A percentile compares a stretch with the other conserved stretches of the same genome.
These are phyloP conservation scores for Fomitopsis palustris DNA, from an alignment of 1,284 basidiomycete species.

Conservation along the genomic window DNA sequence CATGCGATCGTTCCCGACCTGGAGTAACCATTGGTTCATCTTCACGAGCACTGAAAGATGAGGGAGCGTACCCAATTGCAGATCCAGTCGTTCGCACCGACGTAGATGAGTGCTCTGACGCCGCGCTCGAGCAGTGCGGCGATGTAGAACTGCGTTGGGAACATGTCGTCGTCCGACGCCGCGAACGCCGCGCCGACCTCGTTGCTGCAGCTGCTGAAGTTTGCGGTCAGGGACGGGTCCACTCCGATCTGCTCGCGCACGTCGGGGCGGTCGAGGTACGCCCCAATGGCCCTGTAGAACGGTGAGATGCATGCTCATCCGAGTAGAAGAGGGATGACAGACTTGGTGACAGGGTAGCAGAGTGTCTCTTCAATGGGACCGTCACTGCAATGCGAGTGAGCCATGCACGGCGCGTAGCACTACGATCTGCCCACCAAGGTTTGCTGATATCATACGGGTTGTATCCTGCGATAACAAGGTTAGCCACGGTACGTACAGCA, in stretches of 20 bases:
- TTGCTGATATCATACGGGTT: slow-evolving; percentile 25
- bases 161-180: slow-evolving; percentile 36
- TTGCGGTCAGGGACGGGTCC: slow-evolving; percentile 38
- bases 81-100: slow-evolving; percentile 70
- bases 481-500: not conserved
- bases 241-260: slow-evolving; percentile 60
- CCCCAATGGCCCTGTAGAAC: slow-evolving; percentile 38
- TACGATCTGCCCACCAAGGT: slow-evolving; percentile 13
- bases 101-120: slow-evolving; percentile 71
- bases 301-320: not conserved
- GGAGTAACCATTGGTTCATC: not conserved
- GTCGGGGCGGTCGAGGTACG: slow-evolving; percentile 53
- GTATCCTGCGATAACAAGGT: slow-evolving; percentile 11
- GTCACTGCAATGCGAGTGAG: slow-evolving; percentile 4
- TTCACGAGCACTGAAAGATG: no score
- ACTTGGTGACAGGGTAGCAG: slow-evolving; percentile 26
- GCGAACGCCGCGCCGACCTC: slow-evolving; percentile 41
- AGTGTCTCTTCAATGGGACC: slow-evolving; percentile 13
- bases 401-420: not conserved
- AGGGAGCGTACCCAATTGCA: slow-evolving; percentile 59
- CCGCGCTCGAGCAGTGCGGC: slow-evolving; percentile 72
- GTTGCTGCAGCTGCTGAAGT: slow-evolving; percentile 48
- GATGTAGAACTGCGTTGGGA: slow-evolving; percentile 52
- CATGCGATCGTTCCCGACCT: slow-evolving; percentile 60
- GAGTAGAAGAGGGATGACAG: not conserved